Evolutionary conservation across 2,329 filamentous ascomycete genomes (phyloP).

Genomic region (Thelonectria discophora): DNA sequence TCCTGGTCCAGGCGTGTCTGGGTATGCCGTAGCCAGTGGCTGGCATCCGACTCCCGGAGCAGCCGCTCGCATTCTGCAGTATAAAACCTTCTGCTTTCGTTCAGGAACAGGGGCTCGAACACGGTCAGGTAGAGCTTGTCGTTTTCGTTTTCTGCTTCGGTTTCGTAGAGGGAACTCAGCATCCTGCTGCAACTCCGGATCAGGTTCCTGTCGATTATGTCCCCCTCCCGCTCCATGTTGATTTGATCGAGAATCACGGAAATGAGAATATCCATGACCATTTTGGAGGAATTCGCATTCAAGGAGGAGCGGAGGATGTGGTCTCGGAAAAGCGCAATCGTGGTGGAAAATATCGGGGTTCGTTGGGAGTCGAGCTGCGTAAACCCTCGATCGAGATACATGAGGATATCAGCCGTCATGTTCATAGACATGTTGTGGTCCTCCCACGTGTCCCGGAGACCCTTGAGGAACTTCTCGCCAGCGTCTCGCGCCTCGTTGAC

Average conservation of each 20-base stretch:
- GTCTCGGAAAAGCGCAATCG: conserved; percentile 89
- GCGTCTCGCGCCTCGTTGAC: conserved; percentile 80
- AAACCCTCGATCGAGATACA: conserved; percentile 95
- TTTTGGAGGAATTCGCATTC: conserved; percentile 53
- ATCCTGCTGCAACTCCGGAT: conserved; percentile 87
- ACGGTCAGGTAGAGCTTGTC: conserved; percentile 84
- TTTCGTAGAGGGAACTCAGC: conserved; percentile 88
- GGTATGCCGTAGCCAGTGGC: conserved; percentile 81
- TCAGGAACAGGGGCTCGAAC: conserved; percentile 83
- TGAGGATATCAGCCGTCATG: conserved; percentile 95
- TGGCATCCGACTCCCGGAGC: conserved; percentile 80
- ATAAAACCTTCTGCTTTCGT: conserved; percentile 78
- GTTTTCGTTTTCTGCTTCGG: conserved; percentile 77
- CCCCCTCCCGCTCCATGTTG: conserved; percentile 88
- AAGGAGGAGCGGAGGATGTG: conserved; percentile 75
- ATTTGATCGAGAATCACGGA: conserved; percentile 90
- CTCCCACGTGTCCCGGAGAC: conserved; percentile 81
- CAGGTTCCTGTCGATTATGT: conserved; percentile 84
- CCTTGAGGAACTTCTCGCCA: conserved; percentile 83
- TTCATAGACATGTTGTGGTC: conserved; percentile 93
- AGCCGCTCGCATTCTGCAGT: conserved; percentile 76
- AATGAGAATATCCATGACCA: conserved; percentile 79
- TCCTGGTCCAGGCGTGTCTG: conserved; percentile 82
- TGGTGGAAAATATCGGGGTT: conserved; percentile 82
- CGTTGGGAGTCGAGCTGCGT: conserved; percentile 71